A percentile compares a stretch with the other conserved stretches of the same genome.
Conservation (phyloP, 169 alveolate genomes). For the Plasmodium malariae region DNA sequence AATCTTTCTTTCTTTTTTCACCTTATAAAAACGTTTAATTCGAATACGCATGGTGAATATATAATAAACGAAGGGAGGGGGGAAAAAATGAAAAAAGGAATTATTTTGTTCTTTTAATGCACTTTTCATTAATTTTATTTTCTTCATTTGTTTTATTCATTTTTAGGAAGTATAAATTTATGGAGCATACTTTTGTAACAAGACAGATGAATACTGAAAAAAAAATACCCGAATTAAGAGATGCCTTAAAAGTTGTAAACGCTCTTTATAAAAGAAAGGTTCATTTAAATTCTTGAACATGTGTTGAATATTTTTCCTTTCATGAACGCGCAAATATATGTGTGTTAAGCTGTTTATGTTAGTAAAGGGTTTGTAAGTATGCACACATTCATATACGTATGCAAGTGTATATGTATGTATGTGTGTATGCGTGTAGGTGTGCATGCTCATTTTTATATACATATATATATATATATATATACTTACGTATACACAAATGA, state of each 20-base stretch:
- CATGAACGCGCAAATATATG: not conserved
- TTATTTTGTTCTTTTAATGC: not conserved
- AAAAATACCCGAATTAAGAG: constrained; percentile 85
- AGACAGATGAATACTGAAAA: constrained; percentile 80
- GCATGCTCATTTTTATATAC: not conserved
- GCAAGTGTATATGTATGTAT: not conserved
- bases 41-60: no score
- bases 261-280: constrained; percentile 71
- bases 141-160: not conserved
- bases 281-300: not conserved
- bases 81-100: constrained; percentile 3
- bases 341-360: not conserved
- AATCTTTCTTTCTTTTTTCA: no score
- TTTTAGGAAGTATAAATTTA: constrained; percentile 84
- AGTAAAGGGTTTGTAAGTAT: not conserved
- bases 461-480: not conserved
- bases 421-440: not conserved
- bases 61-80: no score
- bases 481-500: not conserved
- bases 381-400: not conserved
- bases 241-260: constrained; percentile 79
- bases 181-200: constrained; percentile 83
- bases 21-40: no score
- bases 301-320: not conserved
- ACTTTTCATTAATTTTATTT: not conserved